Evolutionary conservation across 2,329 filamentous ascomycete genomes (phyloP).

Genomic region (Pestalotiopsis sp.): DNA sequence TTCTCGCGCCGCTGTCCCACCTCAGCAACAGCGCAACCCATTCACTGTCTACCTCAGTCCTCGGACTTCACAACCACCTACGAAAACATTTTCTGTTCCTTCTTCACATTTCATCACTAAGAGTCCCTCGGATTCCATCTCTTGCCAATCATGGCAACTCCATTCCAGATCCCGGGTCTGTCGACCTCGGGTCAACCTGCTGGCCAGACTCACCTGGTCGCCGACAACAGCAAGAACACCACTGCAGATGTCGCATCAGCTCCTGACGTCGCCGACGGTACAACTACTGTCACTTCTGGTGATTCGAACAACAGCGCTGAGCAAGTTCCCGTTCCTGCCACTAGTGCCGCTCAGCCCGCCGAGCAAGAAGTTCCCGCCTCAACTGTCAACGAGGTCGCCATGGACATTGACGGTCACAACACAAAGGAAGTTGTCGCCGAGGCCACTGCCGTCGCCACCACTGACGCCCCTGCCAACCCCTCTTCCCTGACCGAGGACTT

Average conservation of each 20-base stretch:
- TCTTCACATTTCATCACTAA: background rate
- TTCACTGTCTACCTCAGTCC: background rate
- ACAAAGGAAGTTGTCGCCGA: background rate
- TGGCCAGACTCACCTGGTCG: background rate
- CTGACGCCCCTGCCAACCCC: conserved; percentile 29
- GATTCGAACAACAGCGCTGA: background rate
- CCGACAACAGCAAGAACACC: background rate
- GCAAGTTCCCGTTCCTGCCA: background rate
- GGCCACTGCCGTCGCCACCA: conserved; percentile 1
- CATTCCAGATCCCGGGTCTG: conserved; percentile 31
- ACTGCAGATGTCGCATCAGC: background rate
- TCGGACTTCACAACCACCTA: background rate
- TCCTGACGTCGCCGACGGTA: background rate
- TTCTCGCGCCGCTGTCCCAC: background rate
- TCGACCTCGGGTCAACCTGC: conserved; percentile 21
- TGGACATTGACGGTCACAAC: conserved; percentile 18
- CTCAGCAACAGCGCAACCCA: background rate
- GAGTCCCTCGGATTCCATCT: no score
- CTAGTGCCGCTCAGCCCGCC: background rate
- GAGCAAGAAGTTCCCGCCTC: background rate
- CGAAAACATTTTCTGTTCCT: background rate
- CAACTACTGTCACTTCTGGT: background rate
- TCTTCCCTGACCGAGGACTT: conserved; percentile 35
- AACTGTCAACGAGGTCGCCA: conserved; percentile 7
- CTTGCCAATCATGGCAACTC: conserved; percentile 19